A percentile compares a stretch with the other conserved stretches of the same genome.
phyloP scores from a whole-genome alignment of 805 yeast species.

The Kodamaea kakaduensis region DNA sequence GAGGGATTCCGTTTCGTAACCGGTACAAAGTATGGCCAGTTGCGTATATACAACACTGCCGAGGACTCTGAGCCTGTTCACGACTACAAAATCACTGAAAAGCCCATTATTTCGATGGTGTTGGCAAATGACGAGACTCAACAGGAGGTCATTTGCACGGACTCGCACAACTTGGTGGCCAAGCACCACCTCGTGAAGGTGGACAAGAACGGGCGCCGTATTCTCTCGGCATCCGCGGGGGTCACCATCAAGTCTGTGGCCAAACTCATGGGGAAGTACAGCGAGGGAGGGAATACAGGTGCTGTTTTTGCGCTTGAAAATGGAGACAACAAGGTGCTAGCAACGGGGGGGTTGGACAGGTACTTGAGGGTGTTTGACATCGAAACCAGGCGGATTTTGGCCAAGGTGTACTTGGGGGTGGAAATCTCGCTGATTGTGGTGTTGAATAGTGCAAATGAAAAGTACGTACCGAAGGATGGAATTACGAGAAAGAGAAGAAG shows the following conservation, averaged over 20 bases:
- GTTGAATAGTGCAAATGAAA: constrained; percentile 44
- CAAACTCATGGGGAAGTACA: constrained; percentile 59
- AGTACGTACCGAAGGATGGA: constrained; percentile 27
- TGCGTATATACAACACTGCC: constrained; percentile 67
- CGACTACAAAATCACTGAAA: constrained; percentile 52
- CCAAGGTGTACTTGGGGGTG: constrained; percentile 73
- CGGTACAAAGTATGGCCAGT: constrained; percentile 70
- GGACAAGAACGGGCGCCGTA: constrained; percentile 34
- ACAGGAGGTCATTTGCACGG: constrained; percentile 57
- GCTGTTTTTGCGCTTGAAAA: constrained; percentile 65
- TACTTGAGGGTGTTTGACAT: constrained; percentile 75
- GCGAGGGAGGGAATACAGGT: constrained; percentile 52
- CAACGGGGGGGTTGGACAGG: constrained; percentile 84
- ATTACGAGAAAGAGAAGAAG: constrained; percentile 19
- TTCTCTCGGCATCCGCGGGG: constrained; percentile 42
- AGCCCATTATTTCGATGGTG: constrained; percentile 46
- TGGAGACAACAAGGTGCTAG: constrained; percentile 43
- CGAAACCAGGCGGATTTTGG: constrained; percentile 52
- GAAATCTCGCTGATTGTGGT: constrained; percentile 55
- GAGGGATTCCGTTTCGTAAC: constrained; percentile 53
- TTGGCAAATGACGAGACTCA: constrained; percentile 30
- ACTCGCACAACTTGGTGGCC: constrained; percentile 63
- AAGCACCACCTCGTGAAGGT: constrained; percentile 39
- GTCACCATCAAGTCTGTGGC: constrained; percentile 46
- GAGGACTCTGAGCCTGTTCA: constrained; percentile 65